A percentile compares a stretch with the other conserved stretches of the same genome.
Evolutionary conservation across 106 monocot species (phyloP).

Genomic region (Dendrobium catenatum): DNA sequence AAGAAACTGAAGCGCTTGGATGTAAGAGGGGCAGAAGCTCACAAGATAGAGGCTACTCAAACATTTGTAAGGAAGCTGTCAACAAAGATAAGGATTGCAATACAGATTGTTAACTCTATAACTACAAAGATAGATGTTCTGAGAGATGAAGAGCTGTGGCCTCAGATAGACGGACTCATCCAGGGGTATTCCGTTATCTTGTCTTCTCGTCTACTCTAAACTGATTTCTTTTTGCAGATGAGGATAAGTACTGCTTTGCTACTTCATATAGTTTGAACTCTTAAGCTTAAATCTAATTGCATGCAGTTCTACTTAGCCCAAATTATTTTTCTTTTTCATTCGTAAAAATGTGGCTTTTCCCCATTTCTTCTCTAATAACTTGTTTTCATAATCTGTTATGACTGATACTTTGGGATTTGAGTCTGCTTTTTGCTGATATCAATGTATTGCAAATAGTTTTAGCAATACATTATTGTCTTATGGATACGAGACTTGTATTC

Average conservation of each 20-base stretch:
- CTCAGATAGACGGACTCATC: constrained; percentile 65
- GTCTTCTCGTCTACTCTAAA: background rate
- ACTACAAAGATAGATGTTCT: constrained; percentile 65
- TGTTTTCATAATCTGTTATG: too few relatives aligned
- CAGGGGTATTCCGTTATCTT: constrained; percentile 49
- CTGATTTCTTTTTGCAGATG: background rate
- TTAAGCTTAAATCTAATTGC: background rate
- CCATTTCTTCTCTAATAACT: background rate
- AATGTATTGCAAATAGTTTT: too few relatives aligned
- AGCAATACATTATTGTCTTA: too few relatives aligned
- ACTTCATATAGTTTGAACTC: background rate
- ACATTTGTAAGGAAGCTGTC: constrained; percentile 55
- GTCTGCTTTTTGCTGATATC: too few relatives aligned
- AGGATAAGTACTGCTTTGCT: background rate
- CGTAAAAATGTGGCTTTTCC: background rate
- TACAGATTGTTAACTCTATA: constrained; percentile 67
- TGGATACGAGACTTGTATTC: too few relatives aligned
- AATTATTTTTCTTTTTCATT: background rate
- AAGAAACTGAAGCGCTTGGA: constrained; percentile 51
- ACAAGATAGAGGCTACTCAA: constrained; percentile 57
- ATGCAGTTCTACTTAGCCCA: background rate
- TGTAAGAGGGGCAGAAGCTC: constrained; percentile 63
- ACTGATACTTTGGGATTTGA: too few relatives aligned
- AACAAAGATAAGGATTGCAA: constrained; percentile 78
- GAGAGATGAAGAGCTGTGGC: constrained; percentile 90